phyloP scores from a whole-genome alignment of 805 yeast species.

The Teunomyces lycoperdinae region DNA sequence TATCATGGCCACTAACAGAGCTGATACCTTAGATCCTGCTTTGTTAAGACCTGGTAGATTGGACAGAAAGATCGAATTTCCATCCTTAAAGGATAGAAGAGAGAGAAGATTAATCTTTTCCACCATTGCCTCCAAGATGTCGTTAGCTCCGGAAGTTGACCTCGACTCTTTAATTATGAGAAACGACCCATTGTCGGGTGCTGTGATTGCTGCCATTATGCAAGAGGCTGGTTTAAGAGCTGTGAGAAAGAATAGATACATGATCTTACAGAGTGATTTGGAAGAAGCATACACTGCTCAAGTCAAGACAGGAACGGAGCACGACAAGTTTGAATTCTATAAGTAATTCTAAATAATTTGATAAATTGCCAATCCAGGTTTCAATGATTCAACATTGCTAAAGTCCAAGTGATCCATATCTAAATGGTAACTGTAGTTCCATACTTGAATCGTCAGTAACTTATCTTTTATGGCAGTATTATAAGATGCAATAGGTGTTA shows the following conservation, averaged over 20 bases:
- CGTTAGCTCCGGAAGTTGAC: constrained; percentile 96
- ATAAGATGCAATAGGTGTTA: constrained; percentile 42
- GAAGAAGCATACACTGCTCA: constrained; percentile 98
- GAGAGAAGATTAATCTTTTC: constrained; percentile 95
- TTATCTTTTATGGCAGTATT: constrained; percentile 15
- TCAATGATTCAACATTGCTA: constrained; percentile 42
- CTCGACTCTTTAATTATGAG: constrained; percentile 91
- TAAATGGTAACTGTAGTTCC: constrained; percentile 46
- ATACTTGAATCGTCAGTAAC: constrained; percentile 13
- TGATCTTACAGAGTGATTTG: constrained; percentile 90
- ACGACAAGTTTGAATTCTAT: constrained; percentile 96
- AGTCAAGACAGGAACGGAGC: constrained; percentile 93
- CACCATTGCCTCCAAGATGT: constrained; percentile 96
- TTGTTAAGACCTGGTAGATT: constrained; percentile 94
- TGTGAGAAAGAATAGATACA: constrained; percentile 95
- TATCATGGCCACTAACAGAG: constrained; percentile 99
- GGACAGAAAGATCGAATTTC: constrained; percentile 97
- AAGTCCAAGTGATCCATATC: constrained; percentile 76
- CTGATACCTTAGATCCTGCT: constrained; percentile 98
- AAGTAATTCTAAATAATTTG: constrained; percentile 47
- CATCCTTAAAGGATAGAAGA: constrained; percentile 92
- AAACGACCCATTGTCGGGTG: constrained; percentile 97
- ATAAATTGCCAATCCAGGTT: constrained; percentile 66
- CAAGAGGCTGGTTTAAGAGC: constrained; percentile 99
- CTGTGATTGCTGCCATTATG: constrained; percentile 97